Percentiles rank a stretch among this genome's conserved stretches.
Conservation (phyloP, 2,329 filamentous ascomycete species). For the Hypoxylon sp. region DNA sequence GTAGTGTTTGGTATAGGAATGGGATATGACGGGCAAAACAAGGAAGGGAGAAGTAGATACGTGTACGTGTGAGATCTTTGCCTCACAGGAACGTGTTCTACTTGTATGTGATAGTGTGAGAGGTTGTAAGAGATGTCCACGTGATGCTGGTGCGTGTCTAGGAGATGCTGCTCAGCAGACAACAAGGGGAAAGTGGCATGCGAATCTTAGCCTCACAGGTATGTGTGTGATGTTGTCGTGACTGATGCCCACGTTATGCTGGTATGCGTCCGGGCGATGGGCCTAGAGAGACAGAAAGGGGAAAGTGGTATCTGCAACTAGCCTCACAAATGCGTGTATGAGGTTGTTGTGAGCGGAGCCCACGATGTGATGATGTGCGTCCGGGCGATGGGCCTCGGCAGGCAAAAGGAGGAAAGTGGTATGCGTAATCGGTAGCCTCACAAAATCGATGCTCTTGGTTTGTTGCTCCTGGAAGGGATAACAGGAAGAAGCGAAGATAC, state of each 20-base stretch:
- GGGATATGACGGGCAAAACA: background rate
- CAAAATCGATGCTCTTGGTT: background rate
- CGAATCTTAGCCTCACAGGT: background rate
- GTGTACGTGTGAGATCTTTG: background rate
- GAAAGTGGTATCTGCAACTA: background rate
- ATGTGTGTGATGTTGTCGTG: background rate
- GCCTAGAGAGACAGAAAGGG: background rate
- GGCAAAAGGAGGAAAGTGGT: background rate
- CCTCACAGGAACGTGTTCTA: background rate
- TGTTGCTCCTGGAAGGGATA: background rate
- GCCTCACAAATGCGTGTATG: background rate
- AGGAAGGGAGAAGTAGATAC: background rate
- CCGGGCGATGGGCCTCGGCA: background rate
- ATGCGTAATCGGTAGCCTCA: background rate
- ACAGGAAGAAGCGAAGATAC: background rate
- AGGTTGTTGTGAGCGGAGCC: background rate
- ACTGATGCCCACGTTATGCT: background rate
- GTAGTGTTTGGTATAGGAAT: background rate
- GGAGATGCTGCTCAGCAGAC: background rate
- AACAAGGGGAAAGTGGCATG: slow-evolving; percentile 9
- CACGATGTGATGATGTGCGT: background rate
- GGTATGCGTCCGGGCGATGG: background rate
- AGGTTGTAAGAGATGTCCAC: background rate
- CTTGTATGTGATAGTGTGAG: background rate
- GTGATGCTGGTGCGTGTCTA: background rate